Evolutionary conservation across 768 basidiomycete genomes (phyloP).

Genomic region (Chalciporus sphaerocephalus): DNA sequence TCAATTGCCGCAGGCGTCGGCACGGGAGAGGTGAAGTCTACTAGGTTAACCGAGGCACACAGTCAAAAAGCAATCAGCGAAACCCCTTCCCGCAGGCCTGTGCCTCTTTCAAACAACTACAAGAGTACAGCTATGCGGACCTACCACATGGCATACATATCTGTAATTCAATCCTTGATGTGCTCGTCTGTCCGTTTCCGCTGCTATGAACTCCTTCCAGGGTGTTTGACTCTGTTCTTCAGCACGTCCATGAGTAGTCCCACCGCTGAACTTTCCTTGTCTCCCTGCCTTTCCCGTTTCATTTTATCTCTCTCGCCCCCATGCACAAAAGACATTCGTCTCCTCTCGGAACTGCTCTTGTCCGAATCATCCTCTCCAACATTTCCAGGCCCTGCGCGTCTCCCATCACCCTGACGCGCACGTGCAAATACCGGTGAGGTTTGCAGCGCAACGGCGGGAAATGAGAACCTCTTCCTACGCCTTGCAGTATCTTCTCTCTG

Average conservation of each 20-base stretch:
- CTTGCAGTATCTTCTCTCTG: conserved; percentile 58
- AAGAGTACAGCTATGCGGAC: neutral
- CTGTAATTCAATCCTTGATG: neutral
- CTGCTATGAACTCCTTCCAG: conserved; percentile 15
- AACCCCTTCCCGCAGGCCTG: neutral
- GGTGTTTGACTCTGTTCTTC: conserved; percentile 23
- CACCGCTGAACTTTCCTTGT: conserved; percentile 27
- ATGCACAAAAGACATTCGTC: conserved; percentile 60
- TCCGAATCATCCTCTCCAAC: conserved; percentile 7
- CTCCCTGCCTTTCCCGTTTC: conserved; percentile 18
- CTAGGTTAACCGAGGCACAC: too few species aligned
- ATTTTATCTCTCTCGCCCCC: conserved; percentile 32
- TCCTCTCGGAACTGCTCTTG: conserved; percentile 22
- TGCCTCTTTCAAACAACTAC: neutral
- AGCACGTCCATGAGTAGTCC: conserved; percentile 30
- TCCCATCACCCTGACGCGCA: conserved; percentile 27
- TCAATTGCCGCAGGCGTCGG: too few species aligned
- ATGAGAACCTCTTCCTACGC: conserved; percentile 64
- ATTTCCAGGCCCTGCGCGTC: neutral
- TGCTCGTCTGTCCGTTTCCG: too few species aligned
- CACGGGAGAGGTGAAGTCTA: too few species aligned
- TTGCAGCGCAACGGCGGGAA: conserved; percentile 74
- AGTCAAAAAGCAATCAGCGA: too few species aligned
- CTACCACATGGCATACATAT: neutral
- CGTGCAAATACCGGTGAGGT: conserved; percentile 66